Percentiles rank a stretch among this genome's conserved stretches.
phyloP scores from a whole-genome alignment of 306 rosid species.

The Begonia fuchsioides region DNA sequence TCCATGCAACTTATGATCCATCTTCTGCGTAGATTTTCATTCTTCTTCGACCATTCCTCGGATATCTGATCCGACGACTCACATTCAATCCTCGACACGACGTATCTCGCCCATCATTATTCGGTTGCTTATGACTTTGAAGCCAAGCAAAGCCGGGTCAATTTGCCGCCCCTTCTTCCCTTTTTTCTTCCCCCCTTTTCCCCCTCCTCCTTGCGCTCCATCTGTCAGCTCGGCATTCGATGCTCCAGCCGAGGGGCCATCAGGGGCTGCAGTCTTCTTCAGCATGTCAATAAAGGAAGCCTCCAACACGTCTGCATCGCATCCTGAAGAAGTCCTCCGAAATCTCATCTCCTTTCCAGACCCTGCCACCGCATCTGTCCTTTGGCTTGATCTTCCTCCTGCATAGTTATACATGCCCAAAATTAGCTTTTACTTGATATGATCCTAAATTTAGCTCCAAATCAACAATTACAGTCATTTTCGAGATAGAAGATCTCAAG shows the following conservation, averaged over 20 bases:
- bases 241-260: conserved; percentile 1
- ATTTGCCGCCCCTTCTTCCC: conserved; percentile 50
- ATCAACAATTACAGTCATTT: too few species aligned
- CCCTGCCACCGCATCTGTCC: conserved; percentile 8
- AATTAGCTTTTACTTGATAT: too few species aligned
- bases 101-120: conserved; percentile 58
- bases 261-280: conserved; percentile 26
- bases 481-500: too few species aligned
- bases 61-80: background rate
- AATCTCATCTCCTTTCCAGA: conserved; percentile 23
- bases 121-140: conserved; percentile 47
- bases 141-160: conserved; percentile 47
- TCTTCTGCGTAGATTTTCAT: conserved; percentile 40
- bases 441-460: too few species aligned
- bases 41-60: conserved; percentile 34
- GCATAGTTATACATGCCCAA: too few species aligned
- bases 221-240: conserved; percentile 19
- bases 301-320: conserved; percentile 30
- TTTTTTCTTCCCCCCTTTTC: conserved; percentile 39
- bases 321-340: conserved; percentile 19
- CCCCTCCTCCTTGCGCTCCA: conserved; percentile 25
- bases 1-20: background rate
- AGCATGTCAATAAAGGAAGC: conserved; percentile 51
- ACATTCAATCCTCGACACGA: conserved; percentile 23
- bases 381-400: conserved; percentile 1